Percentiles rank a stretch among this genome's conserved stretches.
Conservation (phyloP, 2,329 filamentous ascomycete species). For the Sarocladium strictum region DNA sequence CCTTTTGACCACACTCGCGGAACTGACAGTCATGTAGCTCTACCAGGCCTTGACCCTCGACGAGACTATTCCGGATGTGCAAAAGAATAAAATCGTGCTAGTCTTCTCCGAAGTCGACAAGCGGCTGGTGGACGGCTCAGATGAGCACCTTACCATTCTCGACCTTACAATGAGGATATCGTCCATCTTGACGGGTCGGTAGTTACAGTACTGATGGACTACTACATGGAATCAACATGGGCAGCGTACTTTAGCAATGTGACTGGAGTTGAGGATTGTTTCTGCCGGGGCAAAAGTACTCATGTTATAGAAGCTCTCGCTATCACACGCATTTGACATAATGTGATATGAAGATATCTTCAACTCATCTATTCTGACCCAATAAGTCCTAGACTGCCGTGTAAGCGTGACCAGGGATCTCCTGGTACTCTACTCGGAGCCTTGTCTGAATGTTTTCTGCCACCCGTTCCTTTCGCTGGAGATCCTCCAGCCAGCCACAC, state of each 20-base stretch:
- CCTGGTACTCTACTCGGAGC: constrained; percentile 6
- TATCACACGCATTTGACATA: neutral
- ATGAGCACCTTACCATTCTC: constrained; percentile 88
- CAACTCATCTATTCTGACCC: constrained; percentile 26
- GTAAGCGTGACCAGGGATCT: constrained; percentile 45
- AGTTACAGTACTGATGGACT: constrained; percentile 18
- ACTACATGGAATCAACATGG: neutral
- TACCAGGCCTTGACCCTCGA: constrained; percentile 81
- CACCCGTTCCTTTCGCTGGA: constrained; percentile 17
- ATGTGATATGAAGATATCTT: constrained; percentile 1
- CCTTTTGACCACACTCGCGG: neutral
- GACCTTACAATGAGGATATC: constrained; percentile 81
- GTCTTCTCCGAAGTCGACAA: constrained; percentile 95
- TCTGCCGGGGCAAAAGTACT: neutral
- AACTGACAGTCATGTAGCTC: constrained; percentile 40
- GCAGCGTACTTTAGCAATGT: constrained; percentile 12
- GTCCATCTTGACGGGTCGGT: constrained; percentile 54
- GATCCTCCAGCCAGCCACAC: constrained; percentile 30
- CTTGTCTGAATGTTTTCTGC: constrained; percentile 22
- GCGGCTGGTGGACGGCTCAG: constrained; percentile 85
- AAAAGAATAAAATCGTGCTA: constrained; percentile 86
- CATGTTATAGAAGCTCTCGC: neutral
- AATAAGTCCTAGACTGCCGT: constrained; percentile 50
- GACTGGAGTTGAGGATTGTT: constrained; percentile 17
- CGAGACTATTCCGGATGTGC: constrained; percentile 73